Base-by-base conservation (phyloP, 257 asterid genomes). In the Solanum chiquidenum region DNA sequence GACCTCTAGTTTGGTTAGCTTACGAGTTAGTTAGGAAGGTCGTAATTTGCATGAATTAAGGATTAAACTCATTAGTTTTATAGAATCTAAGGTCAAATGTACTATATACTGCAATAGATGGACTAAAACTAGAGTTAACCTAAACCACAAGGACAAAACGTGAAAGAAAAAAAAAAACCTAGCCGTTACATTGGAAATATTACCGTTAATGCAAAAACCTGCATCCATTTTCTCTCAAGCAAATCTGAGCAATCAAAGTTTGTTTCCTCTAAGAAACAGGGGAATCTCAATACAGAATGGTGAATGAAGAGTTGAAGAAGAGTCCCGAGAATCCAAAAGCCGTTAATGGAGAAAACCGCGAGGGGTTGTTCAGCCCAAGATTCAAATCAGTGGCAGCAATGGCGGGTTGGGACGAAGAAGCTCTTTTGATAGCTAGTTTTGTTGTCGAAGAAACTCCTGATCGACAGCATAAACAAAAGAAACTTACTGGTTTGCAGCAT, bases 361-460 rank as follows among this genome's bases (percentile, higher is more conserved):
- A 88, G 23, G 79, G 55, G 38, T 21, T 94, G 92, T 91, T 96
- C 91, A 96, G 97, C 87, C 99, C 99, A 38, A 84, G 98, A 86
- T 97, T 97, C 86, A 90, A 94, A 90, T 94, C 98, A 9, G 96
- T 92, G 40, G 98, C 98, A 20, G 98, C 94, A 86, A 93, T 93
- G 99, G 98, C 98, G 18, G 99, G 99, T 86, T 97, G 99, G 99
- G 99, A 97, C 74, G 98, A 97, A 89, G 99, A 95, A 89, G 93
- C 99, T 13, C 95, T 97, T 83, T 76, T 95, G 83, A 27, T 92
- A 3, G 98, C 99, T 18, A 92, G 90, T 86, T 92, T 93, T 79
- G 89, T 95, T 29, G 98, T 95, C 4, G 97, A 97, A 91, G 98
- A 97, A 84, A 97, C 98, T n/a, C 99, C 98, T 33, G 98, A 95